phyloP scores from a whole-genome alignment of 1,139 yeast genomes.

The Spencermartinsiella ligniputridi region DNA sequence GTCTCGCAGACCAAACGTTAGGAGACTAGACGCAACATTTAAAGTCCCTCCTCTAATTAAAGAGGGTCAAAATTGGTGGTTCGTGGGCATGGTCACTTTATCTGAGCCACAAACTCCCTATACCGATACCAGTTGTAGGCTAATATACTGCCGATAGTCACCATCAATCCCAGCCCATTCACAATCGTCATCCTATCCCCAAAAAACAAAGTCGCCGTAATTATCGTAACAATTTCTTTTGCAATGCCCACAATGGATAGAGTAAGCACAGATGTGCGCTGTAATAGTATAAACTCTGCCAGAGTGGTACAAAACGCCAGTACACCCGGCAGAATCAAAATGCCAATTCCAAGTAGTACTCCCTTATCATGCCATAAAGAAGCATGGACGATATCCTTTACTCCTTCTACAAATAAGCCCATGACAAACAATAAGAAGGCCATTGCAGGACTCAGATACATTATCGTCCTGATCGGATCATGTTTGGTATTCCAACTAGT shows the following conservation, averaged over 20 bases:
- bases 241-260: slow-evolving; percentile 88
- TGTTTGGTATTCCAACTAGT: slow-evolving; percentile 6
- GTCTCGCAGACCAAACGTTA: no score
- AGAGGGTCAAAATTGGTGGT: no score
- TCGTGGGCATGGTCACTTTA: no score
- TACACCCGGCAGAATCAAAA: slow-evolving; percentile 75
- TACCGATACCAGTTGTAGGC: slow-evolving; percentile 46
- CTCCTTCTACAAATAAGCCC: slow-evolving; percentile 66
- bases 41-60: no score
- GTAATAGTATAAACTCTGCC: slow-evolving; percentile 78
- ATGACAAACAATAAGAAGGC: slow-evolving; percentile 53
- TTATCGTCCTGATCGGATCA: slow-evolving; percentile 79
- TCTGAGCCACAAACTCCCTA: neutral
- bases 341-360: slow-evolving; percentile 45
- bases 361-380: slow-evolving; percentile 64
- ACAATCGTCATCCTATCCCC: slow-evolving; percentile 65
- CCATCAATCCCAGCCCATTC: slow-evolving; percentile 68
- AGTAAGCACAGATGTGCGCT: slow-evolving; percentile 80
- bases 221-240: slow-evolving; percentile 81
- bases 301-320: slow-evolving; percentile 88
- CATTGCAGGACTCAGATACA: slow-evolving; percentile 84
- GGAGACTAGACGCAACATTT: no score
- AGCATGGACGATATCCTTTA: slow-evolving; percentile 47
- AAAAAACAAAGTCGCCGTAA: slow-evolving; percentile 64
- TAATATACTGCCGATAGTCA: slow-evolving; percentile 72